phyloP scores from a whole-genome alignment of 495 filamentous ascomycete species.

The Penicillium robsamsonii region DNA sequence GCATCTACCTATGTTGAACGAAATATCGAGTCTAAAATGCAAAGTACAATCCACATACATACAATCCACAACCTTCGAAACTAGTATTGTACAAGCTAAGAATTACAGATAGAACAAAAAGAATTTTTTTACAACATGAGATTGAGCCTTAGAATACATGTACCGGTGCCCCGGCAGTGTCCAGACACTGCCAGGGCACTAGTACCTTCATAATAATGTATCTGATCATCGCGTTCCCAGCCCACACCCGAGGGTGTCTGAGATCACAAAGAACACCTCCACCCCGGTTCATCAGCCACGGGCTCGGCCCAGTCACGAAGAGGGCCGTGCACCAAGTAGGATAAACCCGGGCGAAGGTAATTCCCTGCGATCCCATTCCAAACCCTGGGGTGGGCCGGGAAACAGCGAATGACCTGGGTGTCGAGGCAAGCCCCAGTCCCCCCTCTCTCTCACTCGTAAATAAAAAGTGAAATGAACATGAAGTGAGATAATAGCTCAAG shows the following conservation, averaged over 20 bases:
- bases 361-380: background rate
- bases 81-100: background rate
- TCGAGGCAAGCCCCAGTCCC: slow-evolving; percentile 1
- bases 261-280: background rate
- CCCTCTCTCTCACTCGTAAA: background rate
- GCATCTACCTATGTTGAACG: background rate
- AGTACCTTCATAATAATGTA: slow-evolving; percentile 3
- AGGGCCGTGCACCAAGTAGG: background rate
- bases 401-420: slow-evolving; percentile 5
- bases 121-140: background rate
- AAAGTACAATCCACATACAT: background rate
- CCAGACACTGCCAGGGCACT: background rate
- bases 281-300: background rate
- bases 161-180: slow-evolving; percentile 1
- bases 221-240: slow-evolving; percentile 1
- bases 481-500: background rate
- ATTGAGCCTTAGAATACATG: slow-evolving; percentile 8
- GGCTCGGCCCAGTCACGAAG: background rate
- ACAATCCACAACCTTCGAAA: background rate
- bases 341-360: background rate
- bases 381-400: slow-evolving; percentile 13
- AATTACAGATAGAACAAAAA: background rate
- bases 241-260: background rate
- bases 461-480: background rate
- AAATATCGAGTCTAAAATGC: background rate